phyloP scores from a whole-genome alignment of 2,329 filamentous ascomycete genomes.

The Cladosporium colombiae region DNA sequence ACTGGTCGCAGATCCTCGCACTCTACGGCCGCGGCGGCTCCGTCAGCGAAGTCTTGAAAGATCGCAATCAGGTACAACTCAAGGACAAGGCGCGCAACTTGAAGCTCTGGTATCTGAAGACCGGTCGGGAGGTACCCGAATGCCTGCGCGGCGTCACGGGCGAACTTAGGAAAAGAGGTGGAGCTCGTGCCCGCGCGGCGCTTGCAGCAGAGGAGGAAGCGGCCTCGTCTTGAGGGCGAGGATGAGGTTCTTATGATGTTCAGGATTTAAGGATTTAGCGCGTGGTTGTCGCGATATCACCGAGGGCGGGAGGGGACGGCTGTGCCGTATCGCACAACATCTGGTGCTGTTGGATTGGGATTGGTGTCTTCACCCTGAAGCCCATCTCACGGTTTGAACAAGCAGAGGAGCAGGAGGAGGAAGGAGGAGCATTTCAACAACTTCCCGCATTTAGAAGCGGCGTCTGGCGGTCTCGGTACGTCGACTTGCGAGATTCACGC shows the following conservation, averaged over 20 bases:
- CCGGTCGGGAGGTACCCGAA: slow-evolving; percentile 84
- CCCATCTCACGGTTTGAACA: neutral
- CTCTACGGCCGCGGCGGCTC: slow-evolving; percentile 80
- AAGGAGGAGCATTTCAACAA: neutral
- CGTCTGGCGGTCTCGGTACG: slow-evolving; percentile 13
- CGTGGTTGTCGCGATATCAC: too few species aligned
- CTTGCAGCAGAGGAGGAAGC: slow-evolving; percentile 26
- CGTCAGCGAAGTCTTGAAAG: slow-evolving; percentile 79
- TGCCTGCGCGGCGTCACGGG: slow-evolving; percentile 86
- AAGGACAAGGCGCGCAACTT: slow-evolving; percentile 91
- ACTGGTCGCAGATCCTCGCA: slow-evolving; percentile 89
- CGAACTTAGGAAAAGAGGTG: slow-evolving; percentile 72
- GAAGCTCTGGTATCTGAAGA: slow-evolving; percentile 90
- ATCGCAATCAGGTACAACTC: slow-evolving; percentile 85
- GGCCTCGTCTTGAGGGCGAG: neutral
- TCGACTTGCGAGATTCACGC: neutral
- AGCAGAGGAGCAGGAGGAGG: neutral
- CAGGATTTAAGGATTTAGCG: neutral
- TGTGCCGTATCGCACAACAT: neutral
- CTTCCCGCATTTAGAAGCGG: neutral
- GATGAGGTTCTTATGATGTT: neutral
- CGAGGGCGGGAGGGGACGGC: neutral
- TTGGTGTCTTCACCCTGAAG: neutral
- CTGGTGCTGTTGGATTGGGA: neutral
- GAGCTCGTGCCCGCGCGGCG: slow-evolving; percentile 38